These are phyloP conservation scores for Amphicarpaea edgeworthii DNA, from an alignment of 306 rosid species.

Conservation along the genomic window DNA sequence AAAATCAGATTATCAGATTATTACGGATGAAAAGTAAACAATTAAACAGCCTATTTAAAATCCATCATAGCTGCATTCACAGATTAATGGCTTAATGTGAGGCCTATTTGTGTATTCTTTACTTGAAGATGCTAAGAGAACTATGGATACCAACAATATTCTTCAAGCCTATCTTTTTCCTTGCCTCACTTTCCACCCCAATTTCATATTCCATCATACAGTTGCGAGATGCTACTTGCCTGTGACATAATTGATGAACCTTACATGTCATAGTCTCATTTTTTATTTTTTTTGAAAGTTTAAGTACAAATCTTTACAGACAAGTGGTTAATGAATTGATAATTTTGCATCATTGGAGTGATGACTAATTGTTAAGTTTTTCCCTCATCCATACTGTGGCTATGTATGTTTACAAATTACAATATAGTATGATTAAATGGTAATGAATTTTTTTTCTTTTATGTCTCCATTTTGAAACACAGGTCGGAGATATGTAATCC, in stretches of 20 bases:
- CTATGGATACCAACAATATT: conserved; percentile 3
- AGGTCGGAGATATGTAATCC: conserved; percentile 88
- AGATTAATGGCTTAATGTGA: conserved; percentile 23
- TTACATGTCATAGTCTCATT: neutral
- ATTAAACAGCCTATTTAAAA: conserved; percentile 12
- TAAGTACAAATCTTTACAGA: neutral
- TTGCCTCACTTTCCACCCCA: neutral
- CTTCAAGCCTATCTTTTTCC: neutral
- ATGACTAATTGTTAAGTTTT: neutral
- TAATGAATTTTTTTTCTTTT: conserved; percentile 7
- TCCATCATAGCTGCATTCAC: conserved; percentile 12
- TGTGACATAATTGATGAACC: conserved; percentile 1
- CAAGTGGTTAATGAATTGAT: conserved; percentile 1
- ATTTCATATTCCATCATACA: conserved; percentile 10
- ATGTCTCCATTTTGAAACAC: conserved; percentile 34
- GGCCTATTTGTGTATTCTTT: neutral
- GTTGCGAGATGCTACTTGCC: conserved; percentile 23
- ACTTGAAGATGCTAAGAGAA: conserved; percentile 27
- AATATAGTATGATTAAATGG: neutral
- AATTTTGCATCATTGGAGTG: conserved; percentile 24
- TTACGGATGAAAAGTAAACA: neutral
- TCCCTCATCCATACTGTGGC: neutral
- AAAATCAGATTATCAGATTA: neutral
- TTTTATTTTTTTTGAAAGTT: neutral
- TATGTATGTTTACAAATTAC: conserved; percentile 10